phyloP scores from a whole-genome alignment of 2,329 filamentous ascomycete species.

The Leptoxyphium fumago region DNA sequence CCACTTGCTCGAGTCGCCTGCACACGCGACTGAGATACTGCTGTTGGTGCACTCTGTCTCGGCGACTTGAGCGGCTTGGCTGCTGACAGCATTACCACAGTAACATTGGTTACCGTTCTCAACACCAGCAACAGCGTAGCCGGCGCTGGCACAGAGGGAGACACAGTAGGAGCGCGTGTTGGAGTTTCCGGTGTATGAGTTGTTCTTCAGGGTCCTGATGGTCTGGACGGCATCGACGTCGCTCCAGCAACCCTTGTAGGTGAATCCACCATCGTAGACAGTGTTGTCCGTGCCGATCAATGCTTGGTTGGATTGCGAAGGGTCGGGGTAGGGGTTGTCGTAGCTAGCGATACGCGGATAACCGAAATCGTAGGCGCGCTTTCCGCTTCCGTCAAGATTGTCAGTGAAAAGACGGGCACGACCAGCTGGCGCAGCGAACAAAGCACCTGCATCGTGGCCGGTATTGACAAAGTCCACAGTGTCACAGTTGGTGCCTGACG shows the following conservation, averaged over 20 bases:
- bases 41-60: constrained; percentile 14
- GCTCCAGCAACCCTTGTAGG: constrained; percentile 23
- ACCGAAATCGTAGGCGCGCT: constrained; percentile 21
- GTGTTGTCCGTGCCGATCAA: constrained; percentile 9
- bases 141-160: constrained; percentile 14
- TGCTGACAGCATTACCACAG: constrained; percentile 18
- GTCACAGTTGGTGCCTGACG: constrained; percentile 15
- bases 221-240: constrained; percentile 15
- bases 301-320: constrained; percentile 1
- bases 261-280: constrained; percentile 22
- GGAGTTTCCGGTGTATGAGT: constrained; percentile 11
- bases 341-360: constrained; percentile 20
- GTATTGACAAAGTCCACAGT: constrained; percentile 22
- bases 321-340: constrained; percentile 17
- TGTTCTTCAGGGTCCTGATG: constrained; percentile 5
- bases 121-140: constrained; percentile 22
- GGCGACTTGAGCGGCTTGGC: constrained; percentile 12
- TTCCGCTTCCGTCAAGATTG: constrained; percentile 23
- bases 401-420: constrained; percentile 23
- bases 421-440: constrained; percentile 22
- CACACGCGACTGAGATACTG: constrained; percentile 9
- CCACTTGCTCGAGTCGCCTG: constrained; percentile 17
- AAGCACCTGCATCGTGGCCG: constrained; percentile 22
- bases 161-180: constrained; percentile 21
- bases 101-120: constrained; percentile 20